phyloP scores from a whole-genome alignment of 2,329 filamentous ascomycete species.

The Pseudocercospora musae region DNA sequence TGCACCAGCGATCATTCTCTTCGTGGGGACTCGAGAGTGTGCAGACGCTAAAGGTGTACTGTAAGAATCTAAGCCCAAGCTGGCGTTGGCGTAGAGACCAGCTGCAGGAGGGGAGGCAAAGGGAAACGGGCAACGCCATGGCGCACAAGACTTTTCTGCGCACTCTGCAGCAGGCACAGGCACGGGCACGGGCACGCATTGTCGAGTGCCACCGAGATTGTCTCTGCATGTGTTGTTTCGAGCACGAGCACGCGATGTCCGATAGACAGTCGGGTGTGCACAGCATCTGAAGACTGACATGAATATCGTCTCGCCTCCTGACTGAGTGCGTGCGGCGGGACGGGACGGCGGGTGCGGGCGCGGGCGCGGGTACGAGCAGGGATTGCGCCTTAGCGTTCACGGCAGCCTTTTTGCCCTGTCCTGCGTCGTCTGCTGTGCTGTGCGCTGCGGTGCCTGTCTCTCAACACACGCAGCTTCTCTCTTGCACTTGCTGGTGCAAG shows the following conservation, averaged over 20 bases:
- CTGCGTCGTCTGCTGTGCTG: no score
- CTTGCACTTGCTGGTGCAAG: not conserved
- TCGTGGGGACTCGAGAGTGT: not conserved
- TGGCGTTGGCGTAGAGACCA: constrained; percentile 19
- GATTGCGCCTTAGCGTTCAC: not conserved
- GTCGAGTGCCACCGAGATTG: constrained; percentile 1
- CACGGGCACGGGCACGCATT: constrained; percentile 10
- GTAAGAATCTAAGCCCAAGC: constrained; percentile 1
- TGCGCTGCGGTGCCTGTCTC: not conserved
- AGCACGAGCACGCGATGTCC: not conserved
- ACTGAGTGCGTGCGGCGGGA: no score
- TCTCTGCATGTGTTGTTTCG: constrained; percentile 1
- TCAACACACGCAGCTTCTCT: constrained; percentile 1
- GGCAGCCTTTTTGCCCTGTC: not conserved
- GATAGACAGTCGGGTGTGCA: not conserved
- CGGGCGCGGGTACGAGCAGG: not conserved
- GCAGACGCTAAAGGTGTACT: not conserved
- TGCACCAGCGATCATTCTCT: constrained; percentile 4
- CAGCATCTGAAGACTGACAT: no score
- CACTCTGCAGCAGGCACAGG: not conserved
- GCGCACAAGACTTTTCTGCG: not conserved
- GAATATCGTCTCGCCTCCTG: no score
- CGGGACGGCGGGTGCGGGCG: no score
- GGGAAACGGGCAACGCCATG: not conserved
- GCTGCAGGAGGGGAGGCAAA: constrained; percentile 3